Evolutionary conservation across 805 yeast genomes (phyloP), one percentile per base, ranked within the genome.

Genomic region (Tetrapisispora iriomotensis): DNA sequence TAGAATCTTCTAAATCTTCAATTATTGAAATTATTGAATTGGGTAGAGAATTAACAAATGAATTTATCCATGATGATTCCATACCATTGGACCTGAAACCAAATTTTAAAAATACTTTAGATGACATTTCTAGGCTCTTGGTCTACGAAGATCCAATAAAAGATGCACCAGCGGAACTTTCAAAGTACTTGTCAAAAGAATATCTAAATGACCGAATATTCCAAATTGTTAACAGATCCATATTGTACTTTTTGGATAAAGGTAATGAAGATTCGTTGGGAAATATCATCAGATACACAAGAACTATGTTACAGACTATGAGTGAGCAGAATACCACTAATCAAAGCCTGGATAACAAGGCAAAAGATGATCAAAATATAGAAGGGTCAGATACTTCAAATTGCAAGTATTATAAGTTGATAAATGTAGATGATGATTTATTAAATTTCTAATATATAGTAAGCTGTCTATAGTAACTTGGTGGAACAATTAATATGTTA

Each of bases 111-210:
- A 46, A 54, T 3, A 50, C 50, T n/a, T 49, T 78, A 23, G 61
- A 65, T 29, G 70, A 71, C 31, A 61, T 76, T 0, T 72, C 75
- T 7, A 62, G 74, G 3, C 53, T 78, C 22, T 51, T 77, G 34
- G 77, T 80, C 3, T 77, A 69, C 45, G 67, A 68, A 8, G 62
- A 75, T 38, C 79, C 80, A 1, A 53, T 68, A 4, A 54, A 51
- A 8, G 68, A 65, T 24, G 63, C 57, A 5, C 56, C 58, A 17
- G 52, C 47, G 5, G 61, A 55, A 22, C 29, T 58, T 14, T 38
- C 54, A 2, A 39, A 41, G 8, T 55, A 48, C 29, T 34, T 60
- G 19, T 44, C 55, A 2, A 41, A 45, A 4, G 59, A 56, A 21
- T 58, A 48, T 37, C 39, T 57, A 21, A 56, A 56, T 29, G 62